Percentiles rank a stretch among this genome's conserved stretches.
Conservation (phyloP, 176 grass and related monocot genomes). For the Cenchrus fungigraminus region DNA sequence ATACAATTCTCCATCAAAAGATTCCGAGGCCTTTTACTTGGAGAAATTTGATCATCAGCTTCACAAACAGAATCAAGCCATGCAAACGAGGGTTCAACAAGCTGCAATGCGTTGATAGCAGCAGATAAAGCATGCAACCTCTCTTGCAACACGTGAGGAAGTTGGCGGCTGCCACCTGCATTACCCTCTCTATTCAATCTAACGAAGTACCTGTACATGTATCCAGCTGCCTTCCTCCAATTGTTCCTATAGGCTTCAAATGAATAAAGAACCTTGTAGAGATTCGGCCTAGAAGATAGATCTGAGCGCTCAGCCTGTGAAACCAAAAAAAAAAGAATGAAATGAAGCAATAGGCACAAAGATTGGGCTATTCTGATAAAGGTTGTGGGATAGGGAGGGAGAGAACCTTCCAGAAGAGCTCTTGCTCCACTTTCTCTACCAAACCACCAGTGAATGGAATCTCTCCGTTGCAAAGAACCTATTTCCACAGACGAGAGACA, state of each 20-base stretch:
- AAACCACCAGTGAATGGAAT: constrained; percentile 89
- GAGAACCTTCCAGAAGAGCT: constrained; percentile 92
- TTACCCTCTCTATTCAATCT: constrained; percentile 86
- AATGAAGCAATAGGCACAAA: constrained; percentile 24
- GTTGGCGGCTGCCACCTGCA: constrained; percentile 49
- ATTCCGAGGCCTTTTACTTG: constrained; percentile 77
- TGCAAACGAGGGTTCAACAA: constrained; percentile 85
- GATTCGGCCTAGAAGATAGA: constrained; percentile 75
- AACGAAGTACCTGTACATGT: constrained; percentile 89
- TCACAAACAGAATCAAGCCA: constrained; percentile 78
- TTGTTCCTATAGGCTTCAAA: constrained; percentile 92
- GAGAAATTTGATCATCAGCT: constrained; percentile 60
- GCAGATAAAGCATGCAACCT: constrained; percentile 84
- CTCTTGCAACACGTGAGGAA: constrained; percentile 69
- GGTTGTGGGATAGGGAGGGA: neutral
- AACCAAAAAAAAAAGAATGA: constrained; percentile 29
- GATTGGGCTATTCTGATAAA: constrained; percentile 1
- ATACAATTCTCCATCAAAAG: constrained; percentile 72
- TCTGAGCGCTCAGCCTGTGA: constrained; percentile 89
- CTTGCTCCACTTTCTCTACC: constrained; percentile 91
- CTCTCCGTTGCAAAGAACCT: constrained; percentile 89
- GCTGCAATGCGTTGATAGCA: constrained; percentile 89
- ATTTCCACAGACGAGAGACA: constrained; percentile 27
- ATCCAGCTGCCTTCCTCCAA: constrained; percentile 92
- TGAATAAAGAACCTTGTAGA: constrained; percentile 95